Evolutionary conservation across 352 stramenopile species (phyloP).

Genomic region (Globisporangium radiosum): DNA sequence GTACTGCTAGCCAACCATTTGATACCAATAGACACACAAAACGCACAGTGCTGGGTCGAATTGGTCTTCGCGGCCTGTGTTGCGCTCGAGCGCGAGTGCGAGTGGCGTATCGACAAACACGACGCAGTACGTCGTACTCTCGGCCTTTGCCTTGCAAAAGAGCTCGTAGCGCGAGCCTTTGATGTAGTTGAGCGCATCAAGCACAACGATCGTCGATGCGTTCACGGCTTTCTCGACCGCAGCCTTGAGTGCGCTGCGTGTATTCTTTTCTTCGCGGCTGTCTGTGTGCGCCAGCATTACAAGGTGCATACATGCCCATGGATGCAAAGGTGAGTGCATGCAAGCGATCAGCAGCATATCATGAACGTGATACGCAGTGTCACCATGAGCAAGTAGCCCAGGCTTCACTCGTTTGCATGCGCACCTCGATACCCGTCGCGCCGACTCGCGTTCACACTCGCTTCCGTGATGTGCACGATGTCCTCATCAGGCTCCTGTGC

Average conservation of each 20-base stretch:
- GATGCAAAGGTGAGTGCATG: background rate
- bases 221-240: constrained; percentile 62
- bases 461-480: constrained; percentile 52
- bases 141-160: constrained; percentile 90
- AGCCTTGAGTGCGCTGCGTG: constrained; percentile 54
- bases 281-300: constrained; percentile 23
- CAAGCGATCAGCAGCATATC: background rate
- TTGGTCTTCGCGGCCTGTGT: constrained; percentile 23
- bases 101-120: constrained; percentile 71
- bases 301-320: constrained; percentile 1
- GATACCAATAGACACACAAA: background rate
- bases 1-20: too few species aligned
- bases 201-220: constrained; percentile 75
- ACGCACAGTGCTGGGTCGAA: constrained; percentile 36
- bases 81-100: constrained; percentile 49
- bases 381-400: too few species aligned
- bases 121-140: constrained; percentile 89
- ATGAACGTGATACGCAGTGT: too few species aligned
- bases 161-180: constrained; percentile 94
- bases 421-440: constrained; percentile 53
- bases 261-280: constrained; percentile 56
- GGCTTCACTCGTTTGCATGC: background rate
- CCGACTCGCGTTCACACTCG: constrained; percentile 54
- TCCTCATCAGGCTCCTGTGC: constrained; percentile 27
- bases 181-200: constrained; percentile 94